Base-by-base conservation (phyloP, 1,284 basidiomycete species). In the Inonotus hispidus region DNA sequence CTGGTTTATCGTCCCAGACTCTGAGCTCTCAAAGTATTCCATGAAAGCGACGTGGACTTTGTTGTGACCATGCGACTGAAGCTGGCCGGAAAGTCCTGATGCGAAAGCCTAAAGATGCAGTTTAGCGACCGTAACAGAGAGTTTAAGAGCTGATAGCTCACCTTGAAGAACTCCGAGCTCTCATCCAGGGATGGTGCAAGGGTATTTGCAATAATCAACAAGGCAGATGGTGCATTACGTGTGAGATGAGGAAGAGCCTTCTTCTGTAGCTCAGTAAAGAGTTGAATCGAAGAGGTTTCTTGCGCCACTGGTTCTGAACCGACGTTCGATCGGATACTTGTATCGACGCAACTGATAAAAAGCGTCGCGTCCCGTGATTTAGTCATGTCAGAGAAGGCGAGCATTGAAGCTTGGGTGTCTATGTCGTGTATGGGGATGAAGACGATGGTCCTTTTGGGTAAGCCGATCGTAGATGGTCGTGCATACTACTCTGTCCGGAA, bases 11-110 rank as follows among this genome's bases (percentile, higher is more conserved):
- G 25, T 46, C 11, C 8, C 19, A 49, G 4, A 8, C 19, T 2
- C 11, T 43, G 52, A 19, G 55, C 7, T 14, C 13, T 50, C 60
- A 29, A 57, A 62, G 43, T 58, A 62, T 23, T 62, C 60, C 56
- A 62, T 62, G 35, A 50, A 29, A 7, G 32, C 58, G 47, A 62
- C 46, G 13, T 62, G 27, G 3, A 38, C n/a, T 25, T 32, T 49
- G n/a, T 46, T 21, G 32, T 47, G 43, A 19, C 55, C 60, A 29
- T n/a, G 16, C 4, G 27, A 41, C 11, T 38, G 49, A 11, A 62
- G 47, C 37, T 62, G 39, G 13, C 32, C 35, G 19, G 49, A 58
- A 21, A 62, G 35, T 8, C 49, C 49, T 14, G 55, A 52, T 23
- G 43, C 32, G 23, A 47, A 62, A 27, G 60, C 52, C 60, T 62